phyloP scores from a whole-genome alignment of 2,329 filamentous ascomycete species.

The Ophiostoma triangulosporum region DNA sequence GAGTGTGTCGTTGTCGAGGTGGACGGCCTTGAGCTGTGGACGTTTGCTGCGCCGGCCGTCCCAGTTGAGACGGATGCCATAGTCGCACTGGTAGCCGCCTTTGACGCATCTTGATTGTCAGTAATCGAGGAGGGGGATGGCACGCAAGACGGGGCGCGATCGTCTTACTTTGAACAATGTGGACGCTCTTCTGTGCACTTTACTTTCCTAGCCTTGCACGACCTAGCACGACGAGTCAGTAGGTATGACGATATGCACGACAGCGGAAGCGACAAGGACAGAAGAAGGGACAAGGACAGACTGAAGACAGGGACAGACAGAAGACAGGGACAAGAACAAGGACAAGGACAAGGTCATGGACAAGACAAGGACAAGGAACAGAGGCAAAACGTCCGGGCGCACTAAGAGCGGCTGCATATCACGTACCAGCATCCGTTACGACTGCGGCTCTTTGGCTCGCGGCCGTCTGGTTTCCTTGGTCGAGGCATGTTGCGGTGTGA shows the following conservation, averaged over 20 bases:
- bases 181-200: conserved; percentile 75
- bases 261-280: neutral
- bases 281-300: neutral
- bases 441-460: conserved; percentile 52
- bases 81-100: conserved; percentile 63
- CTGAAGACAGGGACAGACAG: neutral
- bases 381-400: neutral
- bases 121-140: neutral
- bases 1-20: conserved; percentile 6
- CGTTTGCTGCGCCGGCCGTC: conserved; percentile 54
- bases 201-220: conserved; percentile 58
- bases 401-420: neutral
- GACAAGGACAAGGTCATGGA: neutral
- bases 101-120: conserved; percentile 41
- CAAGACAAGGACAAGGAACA: too few species aligned
- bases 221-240: conserved; percentile 34
- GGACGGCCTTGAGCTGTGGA: conserved; percentile 23
- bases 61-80: conserved; percentile 72
- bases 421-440: conserved; percentile 55
- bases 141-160: neutral
- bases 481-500: conserved; percentile 40
- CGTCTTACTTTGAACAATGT: conserved; percentile 46
- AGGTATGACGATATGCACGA: neutral
- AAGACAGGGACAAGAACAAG: neutral
- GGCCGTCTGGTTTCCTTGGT: conserved; percentile 48